Evolutionary conservation across 202 grass and related monocot species (phyloP).

Genomic region (Cymbopogon flexuosus): DNA sequence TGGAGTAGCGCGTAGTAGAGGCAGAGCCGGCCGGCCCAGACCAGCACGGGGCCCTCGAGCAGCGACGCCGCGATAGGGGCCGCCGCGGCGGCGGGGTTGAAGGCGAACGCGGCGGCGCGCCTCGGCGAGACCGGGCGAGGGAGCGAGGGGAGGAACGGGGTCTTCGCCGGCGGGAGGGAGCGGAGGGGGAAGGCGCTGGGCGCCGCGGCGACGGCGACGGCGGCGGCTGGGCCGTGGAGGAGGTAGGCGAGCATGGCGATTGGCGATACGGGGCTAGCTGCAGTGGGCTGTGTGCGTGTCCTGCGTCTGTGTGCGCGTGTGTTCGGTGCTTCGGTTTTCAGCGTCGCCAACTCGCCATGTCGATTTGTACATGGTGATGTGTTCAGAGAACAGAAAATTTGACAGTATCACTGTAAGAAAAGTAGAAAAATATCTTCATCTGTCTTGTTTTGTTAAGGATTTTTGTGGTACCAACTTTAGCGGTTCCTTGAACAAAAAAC

Average conservation of each 20-base stretch:
- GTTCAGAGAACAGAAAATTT: not conserved
- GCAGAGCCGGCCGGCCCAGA: conserved; percentile 78
- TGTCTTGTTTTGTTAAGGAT: not conserved
- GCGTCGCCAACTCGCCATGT: not conserved
- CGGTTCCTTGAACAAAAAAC: not conserved
- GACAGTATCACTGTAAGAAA: not conserved
- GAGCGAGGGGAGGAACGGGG: conserved; percentile 40
- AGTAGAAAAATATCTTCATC: not conserved
- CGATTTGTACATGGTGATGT: not conserved
- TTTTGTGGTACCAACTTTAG: not conserved
- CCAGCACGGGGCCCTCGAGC: conserved; percentile 69
- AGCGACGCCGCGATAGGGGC: conserved; percentile 59
- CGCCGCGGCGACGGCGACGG: not conserved
- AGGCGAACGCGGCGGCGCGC: conserved; percentile 15
- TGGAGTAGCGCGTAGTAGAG: conserved; percentile 88
- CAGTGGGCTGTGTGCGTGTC: not conserved
- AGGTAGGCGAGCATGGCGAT: conserved; percentile 54
- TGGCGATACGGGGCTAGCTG: conserved; percentile 20
- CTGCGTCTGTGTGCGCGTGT: not conserved
- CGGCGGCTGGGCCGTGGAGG: conserved; percentile 39
- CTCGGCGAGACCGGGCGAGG: conserved; percentile 5
- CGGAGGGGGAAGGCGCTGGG: conserved; percentile 32
- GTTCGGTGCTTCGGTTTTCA: conserved; percentile 16
- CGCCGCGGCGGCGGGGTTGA: conserved; percentile 14
- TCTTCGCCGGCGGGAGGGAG: conserved; percentile 22